Evolutionary conservation across 2,329 filamentous ascomycete species (phyloP).

Genomic region (Trichoderma harzianum): DNA sequence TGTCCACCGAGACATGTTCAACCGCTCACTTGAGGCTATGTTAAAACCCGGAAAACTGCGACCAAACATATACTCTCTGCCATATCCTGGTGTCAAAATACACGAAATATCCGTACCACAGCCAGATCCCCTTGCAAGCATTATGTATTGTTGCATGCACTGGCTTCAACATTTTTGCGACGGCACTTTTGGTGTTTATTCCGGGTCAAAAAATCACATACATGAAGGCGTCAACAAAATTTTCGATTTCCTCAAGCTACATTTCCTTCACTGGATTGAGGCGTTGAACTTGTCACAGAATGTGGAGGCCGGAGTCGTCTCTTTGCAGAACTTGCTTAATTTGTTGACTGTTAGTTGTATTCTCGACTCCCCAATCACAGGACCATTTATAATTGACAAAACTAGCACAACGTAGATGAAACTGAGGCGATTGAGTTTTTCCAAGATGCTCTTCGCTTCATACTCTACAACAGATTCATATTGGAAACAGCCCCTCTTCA

Average conservation of each 20-base stretch:
- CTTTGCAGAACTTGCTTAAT: not conserved
- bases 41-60: not conserved
- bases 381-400: not conserved
- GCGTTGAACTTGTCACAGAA: not conserved
- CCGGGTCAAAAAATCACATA: not conserved
- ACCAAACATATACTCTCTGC: not conserved
- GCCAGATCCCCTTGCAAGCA: not conserved
- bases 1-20: not conserved
- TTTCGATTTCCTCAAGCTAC: not conserved
- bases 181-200: not conserved
- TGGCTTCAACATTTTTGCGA: slow-evolving; percentile 22
- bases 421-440: not conserved
- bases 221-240: not conserved
- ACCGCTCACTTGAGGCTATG: not conserved
- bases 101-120: not conserved
- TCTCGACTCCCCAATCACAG: not conserved
- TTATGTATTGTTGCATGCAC: slow-evolving; percentile 21
- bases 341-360: not conserved
- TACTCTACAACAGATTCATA: not conserved
- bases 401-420: not conserved
- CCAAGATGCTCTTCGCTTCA: slow-evolving; percentile 13
- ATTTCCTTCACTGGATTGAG: slow-evolving; percentile 10
- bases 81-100: not conserved
- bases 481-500: slow-evolving; percentile 14
- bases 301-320: not conserved